A percentile compares a stretch with the other conserved stretches of the same genome.
These are phyloP conservation scores for Tolypocladium tropicale DNA, from an alignment of 2,329 filamentous ascomycete genomes.

Conservation along the genomic window DNA sequence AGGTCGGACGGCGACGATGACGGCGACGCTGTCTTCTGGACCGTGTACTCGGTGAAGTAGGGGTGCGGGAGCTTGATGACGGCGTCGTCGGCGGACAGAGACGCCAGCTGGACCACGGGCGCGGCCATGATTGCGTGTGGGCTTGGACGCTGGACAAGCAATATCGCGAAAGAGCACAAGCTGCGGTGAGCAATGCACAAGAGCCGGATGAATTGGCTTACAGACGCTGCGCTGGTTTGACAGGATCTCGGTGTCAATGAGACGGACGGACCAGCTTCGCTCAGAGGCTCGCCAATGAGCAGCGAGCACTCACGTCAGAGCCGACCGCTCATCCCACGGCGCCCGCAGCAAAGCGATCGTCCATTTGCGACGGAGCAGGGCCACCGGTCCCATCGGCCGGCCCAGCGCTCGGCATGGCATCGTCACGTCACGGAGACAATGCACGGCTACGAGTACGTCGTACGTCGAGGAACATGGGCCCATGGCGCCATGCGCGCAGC, in stretches of 20 bases:
- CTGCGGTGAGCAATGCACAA: background rate
- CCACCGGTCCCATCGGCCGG: background rate
- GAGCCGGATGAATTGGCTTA: background rate
- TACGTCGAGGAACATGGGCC: too few relatives aligned
- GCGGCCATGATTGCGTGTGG: constrained; percentile 13
- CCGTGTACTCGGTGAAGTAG: constrained; percentile 34
- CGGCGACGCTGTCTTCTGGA: constrained; percentile 17
- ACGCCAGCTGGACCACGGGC: constrained; percentile 12
- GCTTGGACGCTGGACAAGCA: background rate
- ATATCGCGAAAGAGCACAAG: background rate
- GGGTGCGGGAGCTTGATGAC: constrained; percentile 39
- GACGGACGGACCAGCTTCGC: background rate
- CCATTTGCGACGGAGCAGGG: background rate
- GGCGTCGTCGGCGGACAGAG: constrained; percentile 22
- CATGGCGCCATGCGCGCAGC: too few relatives aligned
- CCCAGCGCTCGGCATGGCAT: background rate
- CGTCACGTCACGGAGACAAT: background rate
- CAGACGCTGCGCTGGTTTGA: background rate
- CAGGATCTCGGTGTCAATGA: background rate
- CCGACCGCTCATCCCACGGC: background rate
- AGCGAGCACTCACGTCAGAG: background rate
- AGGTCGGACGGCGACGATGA: constrained; percentile 1
- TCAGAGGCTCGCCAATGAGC: background rate
- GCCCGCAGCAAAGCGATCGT: background rate
- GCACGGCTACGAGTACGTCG: too few relatives aligned